Evolutionary conservation across 176 grass and related monocot species (phyloP), one percentile per base, ranked within the genome.

Genomic region (Olyra latifolia): DNA sequence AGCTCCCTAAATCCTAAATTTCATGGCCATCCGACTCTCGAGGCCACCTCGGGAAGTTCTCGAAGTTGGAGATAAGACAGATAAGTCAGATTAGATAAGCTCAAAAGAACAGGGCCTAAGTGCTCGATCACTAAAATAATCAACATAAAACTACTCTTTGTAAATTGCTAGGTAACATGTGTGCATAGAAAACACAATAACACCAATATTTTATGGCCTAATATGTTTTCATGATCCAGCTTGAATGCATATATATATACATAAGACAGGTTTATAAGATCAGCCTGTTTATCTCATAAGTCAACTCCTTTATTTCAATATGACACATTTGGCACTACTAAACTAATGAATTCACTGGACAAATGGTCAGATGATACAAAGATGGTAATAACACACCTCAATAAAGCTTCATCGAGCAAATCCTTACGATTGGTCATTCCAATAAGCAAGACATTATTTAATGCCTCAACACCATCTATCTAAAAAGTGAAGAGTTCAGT

Each of bases 341-440:
- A 74, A 60, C 3, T 62, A 15, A 19, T 39, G 12, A 27, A 7
- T 72, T 72, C 41, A 28, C 42, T 3, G 61, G 64, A 74, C 42
- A 85, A 53, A n/a, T 50, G 38, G 27, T 4, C 62, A 62, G 50
- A 71, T 32, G 30, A 71, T 54, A 11, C 53, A 69, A 68, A 6
- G 27, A 78, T 43, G 46, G 44, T 66, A 49, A 86, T 75, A 73
- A 77, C n/a, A 54, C 69, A 95, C 92, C 92, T 95, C 75, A 99
- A 85, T 49, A 99, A 84, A 67, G 96, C 96, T 91, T 95, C 92
- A 74, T 99, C 96, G 63, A 99, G 88, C 66, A 95, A 87, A 93
- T 99, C 96, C 87, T 95, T 99, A 79, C 96, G 78, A 84, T 98
- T 98, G 9, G 92, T 98, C 92, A 98, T 95, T 79, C 96, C 96